Conservation (phyloP, 176 grass and related monocot species). For the Tuctoria greenei region DNA sequence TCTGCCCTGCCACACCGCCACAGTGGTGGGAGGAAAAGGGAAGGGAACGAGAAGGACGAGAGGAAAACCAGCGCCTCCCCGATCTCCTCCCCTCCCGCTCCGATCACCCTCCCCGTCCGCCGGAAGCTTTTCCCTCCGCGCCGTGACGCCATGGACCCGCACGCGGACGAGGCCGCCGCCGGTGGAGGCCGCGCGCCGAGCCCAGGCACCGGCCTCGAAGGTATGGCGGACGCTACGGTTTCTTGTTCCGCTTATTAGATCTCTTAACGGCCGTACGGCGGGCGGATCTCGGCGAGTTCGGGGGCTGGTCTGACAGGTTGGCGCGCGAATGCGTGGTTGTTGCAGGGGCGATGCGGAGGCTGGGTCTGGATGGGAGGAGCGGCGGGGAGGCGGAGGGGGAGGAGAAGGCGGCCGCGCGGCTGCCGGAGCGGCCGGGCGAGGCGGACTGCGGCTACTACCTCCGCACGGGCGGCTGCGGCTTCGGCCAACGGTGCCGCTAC, state of each 20-base stretch:
- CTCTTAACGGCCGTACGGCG: constrained; percentile 24
- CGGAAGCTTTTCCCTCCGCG: background rate
- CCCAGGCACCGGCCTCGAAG: constrained; percentile 67
- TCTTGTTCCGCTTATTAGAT: background rate
- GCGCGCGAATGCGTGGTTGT: constrained; percentile 31
- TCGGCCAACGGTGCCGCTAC: constrained; percentile 89
- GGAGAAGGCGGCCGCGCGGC: background rate
- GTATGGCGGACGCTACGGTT: constrained; percentile 5
- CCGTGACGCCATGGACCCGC: constrained; percentile 28
- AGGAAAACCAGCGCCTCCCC: constrained; percentile 7
- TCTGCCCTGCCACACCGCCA: constrained; percentile 34
- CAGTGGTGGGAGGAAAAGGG: constrained; percentile 43
- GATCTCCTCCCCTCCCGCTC: constrained; percentile 43
- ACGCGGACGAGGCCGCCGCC: background rate
- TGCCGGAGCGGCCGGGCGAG: constrained; percentile 78
- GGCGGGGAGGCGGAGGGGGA: background rate
- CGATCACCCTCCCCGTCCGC: too few species aligned
- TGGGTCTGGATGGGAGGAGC: constrained; percentile 56
- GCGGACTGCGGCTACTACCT: constrained; percentile 83
- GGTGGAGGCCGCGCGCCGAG: constrained; percentile 25
- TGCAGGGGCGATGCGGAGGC: constrained; percentile 74
- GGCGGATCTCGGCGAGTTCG: constrained; percentile 21
- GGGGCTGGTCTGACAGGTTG: background rate
- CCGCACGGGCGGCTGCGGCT: constrained; percentile 82
- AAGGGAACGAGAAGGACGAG: constrained; percentile 17